Conservation (phyloP, 768 basidiomycete species). For the Leccinum olivaceopallidum region DNA sequence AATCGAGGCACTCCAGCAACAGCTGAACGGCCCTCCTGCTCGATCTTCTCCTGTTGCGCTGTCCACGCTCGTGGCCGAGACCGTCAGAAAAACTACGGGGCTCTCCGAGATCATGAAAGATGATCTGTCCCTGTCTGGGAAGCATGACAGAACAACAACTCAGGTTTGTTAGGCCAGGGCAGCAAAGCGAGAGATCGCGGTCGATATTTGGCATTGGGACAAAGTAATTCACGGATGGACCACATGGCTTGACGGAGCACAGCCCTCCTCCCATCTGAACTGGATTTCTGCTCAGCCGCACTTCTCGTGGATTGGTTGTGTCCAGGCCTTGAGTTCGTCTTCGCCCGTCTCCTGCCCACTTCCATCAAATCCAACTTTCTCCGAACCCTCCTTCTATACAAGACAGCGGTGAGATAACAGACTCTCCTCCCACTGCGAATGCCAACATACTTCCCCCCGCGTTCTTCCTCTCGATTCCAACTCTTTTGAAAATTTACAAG, state of each 20-base stretch:
- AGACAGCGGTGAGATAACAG: neutral
- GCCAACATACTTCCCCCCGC: constrained; percentile 62
- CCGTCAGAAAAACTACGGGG: constrained; percentile 46
- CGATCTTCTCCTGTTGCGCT: constrained; percentile 30
- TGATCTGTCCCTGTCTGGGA: constrained; percentile 66
- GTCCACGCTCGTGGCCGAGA: constrained; percentile 49
- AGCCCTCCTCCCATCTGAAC: constrained; percentile 7
- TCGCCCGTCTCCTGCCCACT: constrained; percentile 38
- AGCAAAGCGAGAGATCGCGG: constrained; percentile 54
- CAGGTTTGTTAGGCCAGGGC: constrained; percentile 48
- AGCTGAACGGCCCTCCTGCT: constrained; percentile 32
- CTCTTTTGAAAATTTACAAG: constrained; percentile 60
- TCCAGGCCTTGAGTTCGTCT: constrained; percentile 46
- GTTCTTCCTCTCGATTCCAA: constrained; percentile 58
- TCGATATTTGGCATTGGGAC: constrained; percentile 48
- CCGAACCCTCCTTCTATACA: neutral
- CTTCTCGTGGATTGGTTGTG: constrained; percentile 47
- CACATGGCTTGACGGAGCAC: constrained; percentile 30
- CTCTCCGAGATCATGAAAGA: constrained; percentile 66
- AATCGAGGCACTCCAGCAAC: constrained; percentile 44
- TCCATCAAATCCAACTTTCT: constrained; percentile 31
- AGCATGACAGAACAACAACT: constrained; percentile 67
- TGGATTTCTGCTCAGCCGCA: constrained; percentile 16
- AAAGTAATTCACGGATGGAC: constrained; percentile 25
- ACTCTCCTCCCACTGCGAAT: neutral